These are phyloP conservation scores for Tricholoma matsutake DNA, from an alignment of 768 basidiomycete genomes.

Conservation along the genomic window DNA sequence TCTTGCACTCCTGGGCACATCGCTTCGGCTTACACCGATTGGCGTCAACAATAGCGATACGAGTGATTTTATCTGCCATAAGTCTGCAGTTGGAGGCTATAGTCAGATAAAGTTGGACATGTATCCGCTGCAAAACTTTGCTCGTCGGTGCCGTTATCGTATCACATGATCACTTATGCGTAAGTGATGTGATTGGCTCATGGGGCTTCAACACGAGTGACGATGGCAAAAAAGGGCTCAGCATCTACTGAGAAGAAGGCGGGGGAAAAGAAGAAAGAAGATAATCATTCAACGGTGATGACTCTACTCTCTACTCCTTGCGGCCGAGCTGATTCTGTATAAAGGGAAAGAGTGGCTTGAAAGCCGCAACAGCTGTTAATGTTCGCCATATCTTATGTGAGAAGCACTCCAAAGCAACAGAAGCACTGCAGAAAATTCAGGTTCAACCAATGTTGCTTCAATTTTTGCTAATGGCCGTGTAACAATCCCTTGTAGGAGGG, in stretches of 20 bases:
- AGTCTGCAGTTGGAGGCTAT: constrained; percentile 13
- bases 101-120: constrained; percentile 7
- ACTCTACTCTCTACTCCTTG: background rate
- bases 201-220: no score
- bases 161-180: constrained; percentile 12
- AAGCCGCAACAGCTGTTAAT: constrained; percentile 78
- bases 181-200: background rate
- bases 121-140: constrained; percentile 16
- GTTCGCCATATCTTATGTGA: constrained; percentile 89
- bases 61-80: constrained; percentile 95
- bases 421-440: constrained; percentile 79
- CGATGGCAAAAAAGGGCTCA: constrained; percentile 38
- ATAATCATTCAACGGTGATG: constrained; percentile 39
- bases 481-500: constrained; percentile 48
- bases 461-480: background rate
- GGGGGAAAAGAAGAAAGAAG: constrained; percentile 42
- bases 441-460: constrained; percentile 32
- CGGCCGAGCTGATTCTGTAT: background rate
- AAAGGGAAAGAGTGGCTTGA: constrained; percentile 57
- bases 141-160: background rate
- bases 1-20: constrained; percentile 98
- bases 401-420: constrained; percentile 77
- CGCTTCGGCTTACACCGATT: constrained; percentile 96
- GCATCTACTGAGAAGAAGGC: constrained; percentile 27
- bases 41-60: constrained; percentile 92